These are phyloP conservation scores for Aspergillus carbonarius DNA, from an alignment of 2,329 filamentous ascomycete species.

Conservation along the genomic window DNA sequence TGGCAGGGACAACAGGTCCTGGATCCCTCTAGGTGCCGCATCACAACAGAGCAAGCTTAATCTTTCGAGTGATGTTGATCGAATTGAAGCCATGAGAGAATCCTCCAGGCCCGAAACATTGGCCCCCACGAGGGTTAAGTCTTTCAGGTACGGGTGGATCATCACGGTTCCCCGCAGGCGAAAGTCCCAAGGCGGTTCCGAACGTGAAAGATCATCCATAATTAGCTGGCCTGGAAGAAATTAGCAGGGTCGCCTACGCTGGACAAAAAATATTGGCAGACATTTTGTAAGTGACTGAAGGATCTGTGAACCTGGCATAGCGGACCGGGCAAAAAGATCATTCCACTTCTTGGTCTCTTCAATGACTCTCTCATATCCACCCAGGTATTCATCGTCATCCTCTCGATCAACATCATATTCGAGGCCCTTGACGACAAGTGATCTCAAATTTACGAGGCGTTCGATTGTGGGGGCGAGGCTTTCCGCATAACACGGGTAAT, in stretches of 20 bases:
- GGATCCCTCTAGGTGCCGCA: background rate
- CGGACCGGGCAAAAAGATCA: background rate
- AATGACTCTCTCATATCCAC: background rate
- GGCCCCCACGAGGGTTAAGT: slow-evolving; percentile 4
- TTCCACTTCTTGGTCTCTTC: background rate
- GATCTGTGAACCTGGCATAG: background rate
- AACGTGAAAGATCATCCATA: background rate
- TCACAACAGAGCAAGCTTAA: background rate
- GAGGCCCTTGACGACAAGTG: slow-evolving; percentile 7
- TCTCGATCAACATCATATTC: background rate
- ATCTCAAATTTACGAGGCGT: slow-evolving; percentile 1
- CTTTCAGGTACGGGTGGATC: slow-evolving; percentile 2
- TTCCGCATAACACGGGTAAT: slow-evolving; percentile 4
- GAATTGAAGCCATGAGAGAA: background rate
- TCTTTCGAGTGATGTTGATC: slow-evolving; percentile 1
- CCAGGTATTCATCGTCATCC: background rate
- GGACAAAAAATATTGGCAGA: background rate
- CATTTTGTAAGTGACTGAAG: slow-evolving; percentile 3
- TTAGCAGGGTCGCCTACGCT: background rate
- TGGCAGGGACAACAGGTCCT: background rate
- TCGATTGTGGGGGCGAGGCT: background rate
- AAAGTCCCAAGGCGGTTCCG: background rate
- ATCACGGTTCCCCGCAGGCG: background rate
- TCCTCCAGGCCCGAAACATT: background rate
- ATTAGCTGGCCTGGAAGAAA: background rate